These are phyloP conservation scores for Naganishia sp. DNA, from an alignment of 1,284 basidiomycete genomes.

Conservation along the genomic window DNA sequence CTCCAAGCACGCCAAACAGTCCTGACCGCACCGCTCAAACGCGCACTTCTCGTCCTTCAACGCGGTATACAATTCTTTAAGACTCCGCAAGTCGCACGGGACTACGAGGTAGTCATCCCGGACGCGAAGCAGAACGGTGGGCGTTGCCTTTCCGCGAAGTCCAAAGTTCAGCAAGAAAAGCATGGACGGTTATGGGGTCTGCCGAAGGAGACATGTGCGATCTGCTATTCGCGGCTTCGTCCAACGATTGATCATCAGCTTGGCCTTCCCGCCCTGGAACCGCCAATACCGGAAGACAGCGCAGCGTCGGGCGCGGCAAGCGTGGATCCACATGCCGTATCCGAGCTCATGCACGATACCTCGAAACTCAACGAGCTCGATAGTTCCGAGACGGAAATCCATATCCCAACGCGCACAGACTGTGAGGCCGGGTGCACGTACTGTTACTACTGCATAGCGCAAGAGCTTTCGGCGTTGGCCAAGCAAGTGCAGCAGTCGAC, in stretches of 20 bases:
- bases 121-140: slow-evolving; percentile 32
- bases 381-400: slow-evolving; percentile 44
- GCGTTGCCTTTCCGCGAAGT: slow-evolving; percentile 11
- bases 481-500: slow-evolving; percentile 24
- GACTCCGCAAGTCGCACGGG: slow-evolving; percentile 44
- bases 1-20: slow-evolving; percentile 61
- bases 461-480: slow-evolving; percentile 64
- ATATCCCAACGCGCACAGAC: slow-evolving; percentile 49
- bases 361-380: slow-evolving; percentile 34
- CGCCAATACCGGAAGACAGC: slow-evolving; percentile 19
- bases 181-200: slow-evolving; percentile 49
- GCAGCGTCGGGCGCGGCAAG: slow-evolving; percentile 14
- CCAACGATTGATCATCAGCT: slow-evolving; percentile 37
- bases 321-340: slow-evolving; percentile 22
- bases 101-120: slow-evolving; percentile 24
- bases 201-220: slow-evolving; percentile 51
- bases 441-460: slow-evolving; percentile 84
- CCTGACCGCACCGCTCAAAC: slow-evolving; percentile 61
- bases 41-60: slow-evolving; percentile 23
- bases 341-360: slow-evolving; percentile 28
- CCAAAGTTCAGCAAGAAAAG: slow-evolving; percentile 21
- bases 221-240: slow-evolving; percentile 51
- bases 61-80: slow-evolving; percentile 52
- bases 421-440: slow-evolving; percentile 69
- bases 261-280: slow-evolving; percentile 40